Percentiles rank a stretch among this genome's conserved stretches.
These are phyloP conservation scores for Blastobotrys raffinosifermentans DNA, from an alignment of 1,139 yeast genomes.

Conservation along the genomic window DNA sequence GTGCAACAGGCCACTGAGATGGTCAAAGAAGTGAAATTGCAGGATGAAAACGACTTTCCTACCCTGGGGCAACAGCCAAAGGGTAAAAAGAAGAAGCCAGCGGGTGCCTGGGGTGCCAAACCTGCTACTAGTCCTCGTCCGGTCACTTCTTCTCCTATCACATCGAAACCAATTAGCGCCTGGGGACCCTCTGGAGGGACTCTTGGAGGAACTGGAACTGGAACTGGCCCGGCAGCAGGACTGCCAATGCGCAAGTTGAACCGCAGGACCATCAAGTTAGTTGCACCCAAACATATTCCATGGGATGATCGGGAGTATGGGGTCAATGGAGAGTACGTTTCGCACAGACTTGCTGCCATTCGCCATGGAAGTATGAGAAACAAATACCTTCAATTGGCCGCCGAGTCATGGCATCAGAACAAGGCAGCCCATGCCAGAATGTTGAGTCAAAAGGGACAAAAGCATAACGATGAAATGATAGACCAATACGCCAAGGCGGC, in stretches of 20 bases:
- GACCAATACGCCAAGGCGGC: conserved; percentile 25
- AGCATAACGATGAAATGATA: conserved; percentile 26
- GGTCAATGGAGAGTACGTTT: conserved; percentile 23
- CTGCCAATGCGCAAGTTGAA: conserved; percentile 12
- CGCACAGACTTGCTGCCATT: conserved; percentile 24
- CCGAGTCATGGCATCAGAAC: conserved; percentile 35
- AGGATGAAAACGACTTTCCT: conserved; percentile 26
- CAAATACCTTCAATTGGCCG: conserved; percentile 36
- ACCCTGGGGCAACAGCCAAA: conserved; percentile 20
- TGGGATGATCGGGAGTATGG: conserved; percentile 31
- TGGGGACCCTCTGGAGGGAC: background rate
- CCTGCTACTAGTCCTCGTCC: conserved; percentile 4
- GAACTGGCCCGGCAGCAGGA: background rate
- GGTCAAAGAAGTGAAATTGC: no score
- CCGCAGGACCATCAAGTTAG: conserved; percentile 21
- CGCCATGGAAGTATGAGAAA: conserved; percentile 31
- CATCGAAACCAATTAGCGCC: conserved; percentile 1
- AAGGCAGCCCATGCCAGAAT: conserved; percentile 36
- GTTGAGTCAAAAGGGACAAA: conserved; percentile 35
- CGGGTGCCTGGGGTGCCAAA: background rate
- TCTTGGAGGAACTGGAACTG: background rate
- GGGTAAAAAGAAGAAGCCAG: conserved; percentile 5
- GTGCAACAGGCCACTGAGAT: no score
- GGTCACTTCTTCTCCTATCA: conserved; percentile 1
- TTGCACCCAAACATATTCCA: conserved; percentile 31